Evolutionary conservation across 2,329 filamentous ascomycete genomes (phyloP).

Genomic region (Aspergillus ustus): DNA sequence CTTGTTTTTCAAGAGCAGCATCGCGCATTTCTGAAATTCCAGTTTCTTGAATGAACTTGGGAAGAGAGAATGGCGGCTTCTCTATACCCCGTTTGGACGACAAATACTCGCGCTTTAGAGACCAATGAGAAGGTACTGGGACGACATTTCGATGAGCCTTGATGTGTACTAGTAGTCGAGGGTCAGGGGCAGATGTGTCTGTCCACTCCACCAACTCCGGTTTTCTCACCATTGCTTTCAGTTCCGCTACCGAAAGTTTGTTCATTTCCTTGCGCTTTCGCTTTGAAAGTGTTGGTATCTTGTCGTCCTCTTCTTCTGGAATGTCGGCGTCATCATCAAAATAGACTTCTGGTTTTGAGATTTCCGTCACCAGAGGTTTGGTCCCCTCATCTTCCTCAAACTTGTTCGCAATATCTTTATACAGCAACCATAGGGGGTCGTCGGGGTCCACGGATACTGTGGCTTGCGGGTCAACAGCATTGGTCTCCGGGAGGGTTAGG

Average conservation of each 20-base stretch:
- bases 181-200: constrained; percentile 88
- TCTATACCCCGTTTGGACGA: constrained; percentile 97
- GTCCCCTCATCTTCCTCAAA: constrained; percentile 72
- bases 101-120: constrained; percentile 92
- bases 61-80: constrained; percentile 88
- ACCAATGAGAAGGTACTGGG: constrained; percentile 92
- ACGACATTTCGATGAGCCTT: constrained; percentile 95
- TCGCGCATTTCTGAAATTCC: constrained; percentile 98
- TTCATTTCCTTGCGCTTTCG: constrained; percentile 91
- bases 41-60: constrained; percentile 96
- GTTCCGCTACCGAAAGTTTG: constrained; percentile 90
- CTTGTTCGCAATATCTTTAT: constrained; percentile 78
- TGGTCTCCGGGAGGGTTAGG: constrained; percentile 19
- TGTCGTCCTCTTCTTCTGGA: constrained; percentile 72
- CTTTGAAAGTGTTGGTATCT: constrained; percentile 78
- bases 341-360: constrained; percentile 82
- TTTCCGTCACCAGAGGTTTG: constrained; percentile 66
- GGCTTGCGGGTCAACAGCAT: constrained; percentile 53
- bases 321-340: constrained; percentile 85
- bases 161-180: constrained; percentile 86
- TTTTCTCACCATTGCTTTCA: constrained; percentile 88
- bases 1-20: constrained; percentile 93
- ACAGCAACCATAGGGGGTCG: constrained; percentile 81
- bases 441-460: constrained; percentile 61
- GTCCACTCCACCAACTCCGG: constrained; percentile 98